phyloP scores from a whole-genome alignment of 129 eudicot genomes.

The Artemisia tridentata region DNA sequence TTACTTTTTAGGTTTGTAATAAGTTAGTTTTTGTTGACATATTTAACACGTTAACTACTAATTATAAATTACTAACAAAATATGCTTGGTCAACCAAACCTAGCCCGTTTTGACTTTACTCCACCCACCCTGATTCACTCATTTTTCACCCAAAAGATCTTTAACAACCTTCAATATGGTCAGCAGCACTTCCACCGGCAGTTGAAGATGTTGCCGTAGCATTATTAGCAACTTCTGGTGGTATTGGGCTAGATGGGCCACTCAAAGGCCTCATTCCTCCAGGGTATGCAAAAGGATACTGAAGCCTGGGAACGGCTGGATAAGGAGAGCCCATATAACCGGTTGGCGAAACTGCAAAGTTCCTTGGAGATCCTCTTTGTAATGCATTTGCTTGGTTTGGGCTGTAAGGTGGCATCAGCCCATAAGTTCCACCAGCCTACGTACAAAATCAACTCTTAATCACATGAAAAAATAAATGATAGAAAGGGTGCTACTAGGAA shows the following conservation, averaged over 20 bases:
- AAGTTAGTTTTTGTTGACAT: too few relatives aligned
- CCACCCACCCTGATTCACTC: too few relatives aligned
- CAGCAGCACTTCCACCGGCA: constrained; percentile 57
- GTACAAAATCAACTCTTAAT: constrained; percentile 38
- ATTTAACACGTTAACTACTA: too few relatives aligned
- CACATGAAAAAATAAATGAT: background rate
- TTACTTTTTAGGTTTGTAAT: too few relatives aligned
- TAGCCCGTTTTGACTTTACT: too few relatives aligned
- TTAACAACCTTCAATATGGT: constrained; percentile 80
- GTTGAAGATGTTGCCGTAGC: constrained; percentile 73
- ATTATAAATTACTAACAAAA: too few relatives aligned
- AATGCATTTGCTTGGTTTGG: constrained; percentile 69
- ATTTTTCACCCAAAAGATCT: background rate
- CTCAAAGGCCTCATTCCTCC: constrained; percentile 73
- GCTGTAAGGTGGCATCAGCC: constrained; percentile 65
- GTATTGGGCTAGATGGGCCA: constrained; percentile 75
- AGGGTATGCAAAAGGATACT: constrained; percentile 68
- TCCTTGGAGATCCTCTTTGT: constrained; percentile 70
- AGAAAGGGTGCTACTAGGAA: background rate
- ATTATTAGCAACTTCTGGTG: constrained; percentile 55
- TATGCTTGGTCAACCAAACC: too few relatives aligned
- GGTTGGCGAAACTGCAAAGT: constrained; percentile 48
- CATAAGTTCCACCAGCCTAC: constrained; percentile 90
- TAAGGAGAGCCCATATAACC: constrained; percentile 70
- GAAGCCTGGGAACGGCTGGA: constrained; percentile 60